phyloP scores from a whole-genome alignment of 164 flowering plant genomes.

The Litsea cubeba region DNA sequence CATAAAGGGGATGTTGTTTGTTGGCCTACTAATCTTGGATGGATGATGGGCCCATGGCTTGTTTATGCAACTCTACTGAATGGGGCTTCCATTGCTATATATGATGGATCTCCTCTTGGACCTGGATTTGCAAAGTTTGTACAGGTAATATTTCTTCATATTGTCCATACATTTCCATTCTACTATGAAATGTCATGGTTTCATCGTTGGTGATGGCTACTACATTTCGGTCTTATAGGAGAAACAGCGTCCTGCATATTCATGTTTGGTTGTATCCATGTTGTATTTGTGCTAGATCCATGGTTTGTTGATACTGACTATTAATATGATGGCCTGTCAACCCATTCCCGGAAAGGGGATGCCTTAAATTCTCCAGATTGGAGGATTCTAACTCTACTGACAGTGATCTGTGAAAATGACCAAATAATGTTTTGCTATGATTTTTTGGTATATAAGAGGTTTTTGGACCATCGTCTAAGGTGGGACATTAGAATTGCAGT shows the following conservation, averaged over 20 bases:
- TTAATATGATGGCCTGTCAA: not conserved
- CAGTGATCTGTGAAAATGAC: not conserved
- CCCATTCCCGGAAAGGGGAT: not conserved
- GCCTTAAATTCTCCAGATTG: not conserved
- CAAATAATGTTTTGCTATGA: not conserved
- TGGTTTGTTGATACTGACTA: not conserved
- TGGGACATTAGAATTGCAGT: not conserved
- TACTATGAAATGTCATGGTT: not conserved
- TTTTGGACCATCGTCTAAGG: not conserved
- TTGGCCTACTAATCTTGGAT: slow-evolving; percentile 99
- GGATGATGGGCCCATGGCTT: slow-evolving; percentile 99
- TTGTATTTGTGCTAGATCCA: not conserved
- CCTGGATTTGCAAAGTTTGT: slow-evolving; percentile 90
- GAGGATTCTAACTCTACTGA: not conserved
- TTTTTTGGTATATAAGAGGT: not conserved
- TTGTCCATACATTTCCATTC: not conserved
- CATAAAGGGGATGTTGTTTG: slow-evolving; percentile 74
- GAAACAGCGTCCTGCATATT: no score
- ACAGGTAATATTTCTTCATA: slow-evolving; percentile 46
- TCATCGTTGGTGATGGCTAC: no score
- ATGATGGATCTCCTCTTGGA: slow-evolving; percentile 91
- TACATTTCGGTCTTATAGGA: no score
- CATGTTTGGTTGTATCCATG: no score
- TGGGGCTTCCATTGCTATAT: slow-evolving; percentile 88
- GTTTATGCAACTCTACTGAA: slow-evolving; percentile 86